Base-by-base conservation (phyloP, 1,139 yeast species). In the Scheffersomyces segobiensis region DNA sequence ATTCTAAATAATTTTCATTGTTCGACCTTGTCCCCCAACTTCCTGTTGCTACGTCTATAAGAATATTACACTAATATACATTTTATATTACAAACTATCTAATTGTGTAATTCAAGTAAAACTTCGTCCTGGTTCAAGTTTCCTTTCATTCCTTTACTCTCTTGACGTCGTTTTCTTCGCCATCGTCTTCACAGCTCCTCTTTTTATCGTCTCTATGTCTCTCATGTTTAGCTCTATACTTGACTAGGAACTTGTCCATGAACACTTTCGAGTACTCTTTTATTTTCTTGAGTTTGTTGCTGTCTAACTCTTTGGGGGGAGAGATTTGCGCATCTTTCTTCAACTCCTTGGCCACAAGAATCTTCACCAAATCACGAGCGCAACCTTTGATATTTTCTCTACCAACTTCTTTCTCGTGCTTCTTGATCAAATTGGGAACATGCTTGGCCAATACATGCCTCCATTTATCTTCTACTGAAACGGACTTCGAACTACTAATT, bases 381-480 rank as follows among this genome's bases (percentile, higher is more conserved):
- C 95, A 89, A 47, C 83, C 83, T 73, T 93, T 95, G 56, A 92
- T 71, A 58, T 86, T 82, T 4, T 90, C 96, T 60, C 86, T 86
- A 2, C 93, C 95, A 24, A 93, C 79, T 58, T 85, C 86, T 2
- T 77, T 71, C 63, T 86, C 89, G 70, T 88, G 87, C 64, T 85
- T 85, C 63, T 87, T 87, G 56, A 93, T 80, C 65, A 89, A 74
- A 67, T 93, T 93, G 3, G 98, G 98, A 20, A 95, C 89, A 66
- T 85, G 81, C 26, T 82, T 75, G 2, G 98, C 98, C 71, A 95
- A 86, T 46, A 82, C 72, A 54, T 75, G 79, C 21, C 81, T 80
- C 93, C 93, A 90, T 64, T 77, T 77, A 60, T 76, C 72, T 57
- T 79, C 85, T 14, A 66, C 58, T 14, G 62, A 57, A 6, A 54